These are phyloP conservation scores for Ceratobasidium papillatum DNA, from an alignment of 1,284 basidiomycete species.

Conservation along the genomic window DNA sequence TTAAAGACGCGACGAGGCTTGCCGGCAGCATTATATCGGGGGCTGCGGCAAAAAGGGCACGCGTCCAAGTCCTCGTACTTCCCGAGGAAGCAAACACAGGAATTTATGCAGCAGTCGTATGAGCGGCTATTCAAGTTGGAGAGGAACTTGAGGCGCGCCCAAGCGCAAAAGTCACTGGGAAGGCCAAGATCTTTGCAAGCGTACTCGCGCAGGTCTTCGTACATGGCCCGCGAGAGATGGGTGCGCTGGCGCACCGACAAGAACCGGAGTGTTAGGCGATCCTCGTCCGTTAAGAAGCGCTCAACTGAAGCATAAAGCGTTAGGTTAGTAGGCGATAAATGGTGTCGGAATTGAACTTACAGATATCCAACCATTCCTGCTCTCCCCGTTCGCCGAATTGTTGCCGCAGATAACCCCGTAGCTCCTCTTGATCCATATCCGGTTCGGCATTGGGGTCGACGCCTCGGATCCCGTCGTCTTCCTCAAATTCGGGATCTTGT, in stretches of 20 bases:
- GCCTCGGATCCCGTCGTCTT: neutral
- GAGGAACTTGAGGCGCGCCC: slow-evolving; percentile 4
- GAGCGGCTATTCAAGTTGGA: slow-evolving; percentile 18
- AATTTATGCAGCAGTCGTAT: slow-evolving; percentile 44
- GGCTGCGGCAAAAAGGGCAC: slow-evolving; percentile 39
- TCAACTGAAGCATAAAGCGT: neutral
- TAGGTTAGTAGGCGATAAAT: neutral
- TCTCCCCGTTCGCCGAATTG: neutral
- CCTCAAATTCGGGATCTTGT: neutral
- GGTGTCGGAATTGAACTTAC: neutral
- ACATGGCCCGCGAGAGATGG: neutral
- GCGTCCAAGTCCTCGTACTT: neutral
- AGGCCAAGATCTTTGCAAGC: neutral
- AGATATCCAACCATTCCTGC: neutral
- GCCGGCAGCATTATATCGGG: slow-evolving; percentile 8
- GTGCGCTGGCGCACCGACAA: neutral
- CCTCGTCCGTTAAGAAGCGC: neutral
- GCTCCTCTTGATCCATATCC: neutral
- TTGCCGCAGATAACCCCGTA: neutral
- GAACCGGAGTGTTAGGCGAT: neutral
- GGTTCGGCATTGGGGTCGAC: neutral
- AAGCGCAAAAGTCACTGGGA: neutral
- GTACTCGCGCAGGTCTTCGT: neutral
- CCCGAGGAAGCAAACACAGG: slow-evolving; percentile 42
- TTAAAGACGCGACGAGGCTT: slow-evolving; percentile 24